Conservation (phyloP, 345 rosid genomes). For the Gossypium anomalum region DNA sequence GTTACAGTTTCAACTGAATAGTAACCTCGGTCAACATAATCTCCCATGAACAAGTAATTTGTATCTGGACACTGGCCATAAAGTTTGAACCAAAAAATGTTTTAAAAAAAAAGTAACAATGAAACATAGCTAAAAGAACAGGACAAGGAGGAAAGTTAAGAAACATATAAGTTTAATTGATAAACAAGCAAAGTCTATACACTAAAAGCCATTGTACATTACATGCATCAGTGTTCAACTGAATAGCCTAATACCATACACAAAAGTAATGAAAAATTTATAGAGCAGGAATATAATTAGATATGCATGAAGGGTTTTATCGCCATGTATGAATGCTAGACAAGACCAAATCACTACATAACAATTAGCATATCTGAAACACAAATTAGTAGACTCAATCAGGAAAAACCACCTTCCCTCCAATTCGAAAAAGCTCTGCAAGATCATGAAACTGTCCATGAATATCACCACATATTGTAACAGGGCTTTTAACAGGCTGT, state of each 20-base stretch:
- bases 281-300: neutral
- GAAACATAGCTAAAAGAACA: neutral
- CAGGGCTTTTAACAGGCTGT: slow-evolving; percentile 96
- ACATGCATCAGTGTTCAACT: neutral
- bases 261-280: neutral
- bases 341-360: too few relatives aligned
- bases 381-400: neutral
- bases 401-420: slow-evolving; percentile 71
- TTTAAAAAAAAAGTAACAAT: neutral
- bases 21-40: slow-evolving; percentile 94
- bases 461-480: slow-evolving; percentile 94
- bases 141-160: neutral
- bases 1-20: slow-evolving; percentile 97
- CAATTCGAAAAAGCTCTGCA: slow-evolving; percentile 94
- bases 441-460: slow-evolving; percentile 98
- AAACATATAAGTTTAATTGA: neutral
- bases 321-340: neutral
- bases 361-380: too few relatives aligned
- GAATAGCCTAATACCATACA: neutral
- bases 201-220: neutral
- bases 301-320: neutral
- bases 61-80: slow-evolving; percentile 82
- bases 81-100: slow-evolving; percentile 11
- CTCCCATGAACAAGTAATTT: slow-evolving; percentile 95
- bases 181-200: neutral